Percentiles rank a stretch among this genome's conserved stretches.
phyloP scores from a whole-genome alignment of 2,329 filamentous ascomycete species.

The Leptographium flavum region DNA sequence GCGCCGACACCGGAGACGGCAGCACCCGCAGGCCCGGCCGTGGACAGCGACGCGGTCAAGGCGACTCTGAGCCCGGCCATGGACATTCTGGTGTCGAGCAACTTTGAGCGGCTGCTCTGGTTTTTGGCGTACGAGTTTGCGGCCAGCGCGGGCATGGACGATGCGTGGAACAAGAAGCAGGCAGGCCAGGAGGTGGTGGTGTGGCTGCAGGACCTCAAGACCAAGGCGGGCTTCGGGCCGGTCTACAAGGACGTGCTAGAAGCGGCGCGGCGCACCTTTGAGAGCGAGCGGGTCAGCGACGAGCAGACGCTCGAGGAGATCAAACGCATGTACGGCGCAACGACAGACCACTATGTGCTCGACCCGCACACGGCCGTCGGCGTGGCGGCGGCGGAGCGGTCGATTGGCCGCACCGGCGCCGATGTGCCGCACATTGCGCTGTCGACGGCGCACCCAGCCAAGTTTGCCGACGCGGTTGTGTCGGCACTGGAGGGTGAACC shows the following conservation, averaged over 20 bases:
- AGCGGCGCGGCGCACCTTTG: conserved; percentile 59
- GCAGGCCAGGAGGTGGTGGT: conserved; percentile 60
- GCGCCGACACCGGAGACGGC: conserved; percentile 43
- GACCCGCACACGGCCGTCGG: conserved; percentile 91
- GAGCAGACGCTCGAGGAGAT: conserved; percentile 55
- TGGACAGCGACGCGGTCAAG: conserved; percentile 53
- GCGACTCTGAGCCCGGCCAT: conserved; percentile 91
- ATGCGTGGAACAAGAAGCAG: conserved; percentile 51
- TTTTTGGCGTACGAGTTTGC: conserved; percentile 64
- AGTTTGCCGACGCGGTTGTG: conserved; percentile 79
- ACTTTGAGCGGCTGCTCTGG: conserved; percentile 94
- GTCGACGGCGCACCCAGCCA: conserved; percentile 89
- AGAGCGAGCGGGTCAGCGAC: conserved; percentile 61
- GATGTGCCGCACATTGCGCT: conserved; percentile 64
- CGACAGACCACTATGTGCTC: conserved; percentile 49
- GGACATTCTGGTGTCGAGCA: conserved; percentile 93
- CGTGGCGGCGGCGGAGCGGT: conserved; percentile 60
- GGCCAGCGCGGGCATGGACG: conserved; percentile 42
- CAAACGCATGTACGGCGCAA: conserved; percentile 33
- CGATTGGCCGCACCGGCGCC: conserved; percentile 38
- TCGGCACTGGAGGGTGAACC: conserved; percentile 55
- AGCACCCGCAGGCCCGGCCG: conserved; percentile 40
- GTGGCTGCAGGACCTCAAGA: conserved; percentile 74
- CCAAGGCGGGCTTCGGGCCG: conserved; percentile 61
- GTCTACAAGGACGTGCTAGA: conserved; percentile 63